These are phyloP conservation scores for Marchantia polymorpha DNA, from an alignment of 225 moss, liverwort and hornwort genomes.

Conservation along the genomic window DNA sequence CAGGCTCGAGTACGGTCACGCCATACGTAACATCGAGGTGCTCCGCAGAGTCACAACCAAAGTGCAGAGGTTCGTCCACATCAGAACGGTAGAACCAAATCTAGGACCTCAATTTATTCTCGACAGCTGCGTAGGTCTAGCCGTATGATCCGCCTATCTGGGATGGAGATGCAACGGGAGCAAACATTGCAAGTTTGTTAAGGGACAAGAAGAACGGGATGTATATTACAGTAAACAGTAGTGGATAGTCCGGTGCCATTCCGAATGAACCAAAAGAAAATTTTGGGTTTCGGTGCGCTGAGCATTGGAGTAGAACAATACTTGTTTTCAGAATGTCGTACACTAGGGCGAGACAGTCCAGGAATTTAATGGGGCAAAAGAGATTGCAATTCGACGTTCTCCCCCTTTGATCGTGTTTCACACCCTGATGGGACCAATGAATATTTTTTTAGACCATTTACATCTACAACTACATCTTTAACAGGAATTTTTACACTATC, in stretches of 20 bases:
- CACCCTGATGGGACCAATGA: conserved; percentile 44
- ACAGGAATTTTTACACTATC: conserved; percentile 37
- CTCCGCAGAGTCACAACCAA: no score
- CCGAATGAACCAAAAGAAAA: not conserved
- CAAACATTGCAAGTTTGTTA: not conserved
- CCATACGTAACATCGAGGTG: no score
- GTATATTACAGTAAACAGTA: conserved; percentile 3
- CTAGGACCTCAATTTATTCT: not conserved
- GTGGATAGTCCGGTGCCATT: not conserved
- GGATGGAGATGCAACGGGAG: not conserved
- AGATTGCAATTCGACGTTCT: conserved; percentile 41
- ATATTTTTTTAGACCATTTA: conserved; percentile 48
- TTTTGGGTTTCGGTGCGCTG: not conserved
- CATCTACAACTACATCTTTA: conserved; percentile 65
- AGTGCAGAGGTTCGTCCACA: no score
- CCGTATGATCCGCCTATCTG: conserved; percentile 12
- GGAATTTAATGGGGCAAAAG: conserved; percentile 46
- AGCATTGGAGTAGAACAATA: not conserved
- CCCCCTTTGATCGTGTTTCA: conserved; percentile 39
- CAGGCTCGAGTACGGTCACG: no score
- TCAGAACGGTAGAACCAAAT: no score
- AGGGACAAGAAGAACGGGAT: not conserved
- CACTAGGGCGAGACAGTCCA: not conserved
- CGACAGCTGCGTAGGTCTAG: not conserved
- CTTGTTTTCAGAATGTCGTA: not conserved